These are phyloP conservation scores for Fragilaria crotonensis DNA, from an alignment of 108 stramenopile genomes.

Conservation along the genomic window DNA sequence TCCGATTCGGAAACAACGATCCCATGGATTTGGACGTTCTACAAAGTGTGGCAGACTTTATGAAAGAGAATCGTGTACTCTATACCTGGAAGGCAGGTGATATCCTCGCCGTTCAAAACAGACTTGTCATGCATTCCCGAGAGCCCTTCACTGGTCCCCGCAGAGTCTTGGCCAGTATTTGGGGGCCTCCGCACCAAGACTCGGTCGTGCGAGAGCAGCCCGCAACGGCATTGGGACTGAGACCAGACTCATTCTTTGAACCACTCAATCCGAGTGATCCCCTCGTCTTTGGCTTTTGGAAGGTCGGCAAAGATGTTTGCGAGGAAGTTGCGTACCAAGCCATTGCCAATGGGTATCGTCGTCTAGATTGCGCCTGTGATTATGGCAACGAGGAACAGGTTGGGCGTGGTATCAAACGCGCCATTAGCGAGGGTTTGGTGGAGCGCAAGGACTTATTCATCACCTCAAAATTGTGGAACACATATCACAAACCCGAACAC, in stretches of 20 bases:
- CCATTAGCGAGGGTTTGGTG: slow-evolving; percentile 65
- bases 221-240: not conserved
- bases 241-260: slow-evolving; percentile 1
- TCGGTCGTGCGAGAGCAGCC: too few species aligned
- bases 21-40: slow-evolving; percentile 45
- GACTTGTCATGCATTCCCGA: slow-evolving; percentile 75
- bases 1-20: slow-evolving; percentile 64
- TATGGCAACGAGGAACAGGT: slow-evolving; percentile 91
- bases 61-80: slow-evolving; percentile 55
- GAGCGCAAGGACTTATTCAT: slow-evolving; percentile 79
- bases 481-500: slow-evolving; percentile 84
- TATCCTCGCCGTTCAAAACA: slow-evolving; percentile 68
- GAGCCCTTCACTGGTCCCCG: slow-evolving; percentile 54
- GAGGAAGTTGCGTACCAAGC: slow-evolving; percentile 69
- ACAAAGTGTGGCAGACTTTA: slow-evolving; percentile 50
- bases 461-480: slow-evolving; percentile 93
- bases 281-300: slow-evolving; percentile 83
- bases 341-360: slow-evolving; percentile 75
- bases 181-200: slow-evolving; percentile 27
- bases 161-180: slow-evolving; percentile 50
- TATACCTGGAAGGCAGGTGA: slow-evolving; percentile 73
- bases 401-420: slow-evolving; percentile 77
- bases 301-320: slow-evolving; percentile 49
- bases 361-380: slow-evolving; percentile 92
- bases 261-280: slow-evolving; percentile 31